Evolutionary conservation across 148 eudicot genomes (phyloP), one percentile per base, ranked within the genome.

Genomic region (Nepenthes gracilis): DNA sequence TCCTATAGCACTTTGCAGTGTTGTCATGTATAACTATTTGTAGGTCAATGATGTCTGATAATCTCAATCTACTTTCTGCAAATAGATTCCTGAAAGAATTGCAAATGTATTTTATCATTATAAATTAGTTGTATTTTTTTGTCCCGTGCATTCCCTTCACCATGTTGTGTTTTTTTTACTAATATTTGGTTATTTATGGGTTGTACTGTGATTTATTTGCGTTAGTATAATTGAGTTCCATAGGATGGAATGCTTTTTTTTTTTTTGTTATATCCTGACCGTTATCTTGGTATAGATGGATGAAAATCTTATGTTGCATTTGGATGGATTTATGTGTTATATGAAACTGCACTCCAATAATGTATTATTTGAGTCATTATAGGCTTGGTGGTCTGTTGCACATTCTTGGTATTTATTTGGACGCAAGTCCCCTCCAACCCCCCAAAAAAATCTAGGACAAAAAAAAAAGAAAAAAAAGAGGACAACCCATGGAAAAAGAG

Each of bases 11-110:
- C 72, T 78, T 36, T 74, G 76, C 57, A 79, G 79, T 15, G 82
- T 75, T 61, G 82, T 78, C 47, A 71, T 78, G 71, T 77, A 77
- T 67, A 78, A 78, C 59, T 75, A 72, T 67, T 54, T 78, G 64
- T 75, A 78, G 62, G 72, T 78, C 54, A 78, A 69, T 70, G 82
- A 78, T 43, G 77, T 65, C 43, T 63, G 66, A 4, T 70, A 79
- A 68, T 75, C 82, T 62, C 82, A 75, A 60, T 58, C 67, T 54
- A 55, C 76, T 35, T 47, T 35, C 10, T 32, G 50, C 6, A 74
- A 75, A 36, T 68, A 58, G 64, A 47, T 74, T 62, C 71, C 74
- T 49, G 82, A 78, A 54, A 63, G 79, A 72, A 34, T 75, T 38
- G 58, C 63, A 35, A 69, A 74, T 78, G 82, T 71, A 47, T 14